Evolutionary conservation across 805 yeast species (phyloP), one percentile per base, ranked within the genome.

Genomic region (Clavispora fructus): DNA sequence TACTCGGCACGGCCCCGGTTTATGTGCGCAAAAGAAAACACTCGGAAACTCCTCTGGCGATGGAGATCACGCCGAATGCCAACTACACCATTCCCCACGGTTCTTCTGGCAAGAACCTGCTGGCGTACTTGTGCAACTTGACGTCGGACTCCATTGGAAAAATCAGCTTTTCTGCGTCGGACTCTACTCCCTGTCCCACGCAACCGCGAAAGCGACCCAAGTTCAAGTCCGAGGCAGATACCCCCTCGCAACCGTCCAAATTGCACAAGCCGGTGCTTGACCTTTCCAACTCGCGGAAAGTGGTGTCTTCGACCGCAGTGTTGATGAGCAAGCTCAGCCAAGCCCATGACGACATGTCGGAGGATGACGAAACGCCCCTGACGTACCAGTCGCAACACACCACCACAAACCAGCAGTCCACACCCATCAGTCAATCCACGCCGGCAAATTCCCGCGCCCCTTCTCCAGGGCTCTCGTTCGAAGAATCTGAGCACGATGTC

Each of bases 151-250:
- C 48, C 33, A 42, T 54, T 37, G 48, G 53, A 49, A 62, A 59
- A 43, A 35, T 55, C 30, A 63, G 68, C 47, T 63, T 65, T 39
- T 61, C 67, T 25, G 60, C 57, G n/a, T 63, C 69, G 14, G 73
- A 71, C 54, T 67, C 73, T 10, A 71, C 76, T 4, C 76, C 76
- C 10, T 71, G 76, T 47, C 76, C 76, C 2, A 52, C 60, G 2
- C 70, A 69, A 39, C 72, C 75, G 7, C 55, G 73, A n/a, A 71
- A 69, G 55, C 63, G 58, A 44, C 48, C 67, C 32, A 62, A 61
- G 49, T 59, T 63, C 41, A 65, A 63, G 45, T 37, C 35, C 11
- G 45, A 49, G 17, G 53, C 56, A 3, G 45, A 43, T 9, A 59
- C 63, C 8, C 62, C 65, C 3, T 54, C 62, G n/a, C 53, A 51